Evolutionary conservation across 495 filamentous ascomycete species (phyloP).

Genomic region (Tuber indicum): DNA sequence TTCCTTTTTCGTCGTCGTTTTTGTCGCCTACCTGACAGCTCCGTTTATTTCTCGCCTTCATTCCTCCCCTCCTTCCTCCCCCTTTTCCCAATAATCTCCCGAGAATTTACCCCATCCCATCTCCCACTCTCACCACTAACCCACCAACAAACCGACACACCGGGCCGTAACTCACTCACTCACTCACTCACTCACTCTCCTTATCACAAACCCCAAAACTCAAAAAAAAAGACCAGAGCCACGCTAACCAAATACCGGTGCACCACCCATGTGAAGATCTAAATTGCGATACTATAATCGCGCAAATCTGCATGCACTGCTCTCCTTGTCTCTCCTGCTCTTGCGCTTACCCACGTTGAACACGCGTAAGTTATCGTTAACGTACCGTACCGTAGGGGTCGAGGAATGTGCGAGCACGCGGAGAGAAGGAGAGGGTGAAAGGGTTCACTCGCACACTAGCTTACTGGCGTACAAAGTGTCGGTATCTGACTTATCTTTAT

Average conservation of each 20-base stretch:
- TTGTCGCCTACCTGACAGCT: not conserved
- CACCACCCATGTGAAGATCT: constrained; percentile 1
- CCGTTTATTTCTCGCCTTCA: not conserved
- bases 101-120: not conserved
- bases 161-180: not conserved
- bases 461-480: not conserved
- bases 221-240: not conserved
- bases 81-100: not conserved
- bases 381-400: too few species aligned
- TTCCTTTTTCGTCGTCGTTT: not conserved
- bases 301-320: not conserved
- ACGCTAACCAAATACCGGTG: not conserved
- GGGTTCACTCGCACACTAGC: not conserved
- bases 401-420: not conserved
- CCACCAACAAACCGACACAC: not conserved
- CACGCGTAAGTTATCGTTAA: not conserved
- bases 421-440: not conserved
- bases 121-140: not conserved
- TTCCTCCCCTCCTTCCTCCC: not conserved
- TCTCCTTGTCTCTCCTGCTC: not conserved
- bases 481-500: constrained; percentile 1
- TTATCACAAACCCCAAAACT: not conserved
- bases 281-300: constrained; percentile 4
- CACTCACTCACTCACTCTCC: not conserved
- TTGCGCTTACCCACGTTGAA: not conserved